phyloP scores from a whole-genome alignment of 441 rosid species.

The Manihot esculenta region DNA sequence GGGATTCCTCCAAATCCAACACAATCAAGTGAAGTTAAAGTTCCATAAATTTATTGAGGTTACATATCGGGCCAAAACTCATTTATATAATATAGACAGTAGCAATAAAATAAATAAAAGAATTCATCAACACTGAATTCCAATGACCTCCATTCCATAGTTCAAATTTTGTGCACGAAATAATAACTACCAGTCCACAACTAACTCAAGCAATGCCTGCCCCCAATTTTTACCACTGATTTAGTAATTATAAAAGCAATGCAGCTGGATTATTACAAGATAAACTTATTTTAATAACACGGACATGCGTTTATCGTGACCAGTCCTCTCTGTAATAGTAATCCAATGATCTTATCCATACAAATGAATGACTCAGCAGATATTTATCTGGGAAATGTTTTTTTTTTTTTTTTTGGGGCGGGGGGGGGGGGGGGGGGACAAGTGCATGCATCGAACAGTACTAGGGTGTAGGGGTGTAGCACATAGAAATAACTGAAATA shows the following conservation, averaged over 20 bases:
- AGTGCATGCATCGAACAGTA: background rate
- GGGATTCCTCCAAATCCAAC: background rate
- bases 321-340: background rate
- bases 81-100: background rate
- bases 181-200: constrained; percentile 41
- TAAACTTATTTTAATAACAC: background rate
- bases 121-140: constrained; percentile 5
- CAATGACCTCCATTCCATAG: background rate
- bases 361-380: background rate
- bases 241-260: constrained; percentile 6
- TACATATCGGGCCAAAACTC: background rate
- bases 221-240: background rate
- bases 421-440: no score
- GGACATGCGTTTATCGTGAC: background rate
- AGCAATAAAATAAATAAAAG: background rate
- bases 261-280: constrained; percentile 18
- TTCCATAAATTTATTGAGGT: background rate
- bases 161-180: background rate
- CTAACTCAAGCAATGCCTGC: constrained; percentile 26
- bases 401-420: no score
- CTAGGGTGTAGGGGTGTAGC: background rate
- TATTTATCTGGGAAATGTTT: background rate
- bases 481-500: background rate
- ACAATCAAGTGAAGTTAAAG: background rate
- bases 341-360: constrained; percentile 16